A percentile compares a stretch with the other conserved stretches of the same genome.
Evolutionary conservation across 192 early-diverging fungal species (phyloP).

Genomic region (Endogone sp.): DNA sequence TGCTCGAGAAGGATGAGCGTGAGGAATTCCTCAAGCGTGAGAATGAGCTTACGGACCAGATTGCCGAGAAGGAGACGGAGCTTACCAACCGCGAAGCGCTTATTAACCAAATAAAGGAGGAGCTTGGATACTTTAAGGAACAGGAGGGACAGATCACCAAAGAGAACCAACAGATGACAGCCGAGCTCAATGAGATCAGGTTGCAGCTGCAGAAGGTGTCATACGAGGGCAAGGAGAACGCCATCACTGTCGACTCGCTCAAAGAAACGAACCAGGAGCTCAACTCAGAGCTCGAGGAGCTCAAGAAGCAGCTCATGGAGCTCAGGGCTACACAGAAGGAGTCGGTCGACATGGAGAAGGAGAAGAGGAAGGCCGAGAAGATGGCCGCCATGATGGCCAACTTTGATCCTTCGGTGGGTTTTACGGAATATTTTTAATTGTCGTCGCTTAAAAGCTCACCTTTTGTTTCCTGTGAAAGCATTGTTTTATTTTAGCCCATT

Average conservation of each 20-base stretch:
- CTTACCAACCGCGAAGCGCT: constrained; percentile 58
- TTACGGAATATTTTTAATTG: neutral
- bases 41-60: constrained; percentile 91
- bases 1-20: constrained; percentile 82
- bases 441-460: too few species aligned
- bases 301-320: constrained; percentile 63
- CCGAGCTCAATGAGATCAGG: constrained; percentile 72
- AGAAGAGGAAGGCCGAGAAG: constrained; percentile 77
- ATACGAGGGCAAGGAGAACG: constrained; percentile 85
- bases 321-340: constrained; percentile 48
- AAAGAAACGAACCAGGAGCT: constrained; percentile 84
- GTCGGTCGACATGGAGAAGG: constrained; percentile 57
- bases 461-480: too few species aligned
- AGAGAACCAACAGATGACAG: constrained; percentile 70
- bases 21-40: constrained; percentile 95
- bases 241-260: constrained; percentile 85
- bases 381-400: constrained; percentile 83
- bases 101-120: constrained; percentile 63
- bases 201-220: constrained; percentile 84
- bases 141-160: constrained; percentile 48
- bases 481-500: too few species aligned
- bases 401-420: constrained; percentile 65
- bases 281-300: constrained; percentile 64
- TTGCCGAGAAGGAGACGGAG: constrained; percentile 89
- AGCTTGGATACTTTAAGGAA: constrained; percentile 65